Base-by-base conservation (phyloP, 1,284 basidiomycete genomes). In the Pterulicium gracile region DNA sequence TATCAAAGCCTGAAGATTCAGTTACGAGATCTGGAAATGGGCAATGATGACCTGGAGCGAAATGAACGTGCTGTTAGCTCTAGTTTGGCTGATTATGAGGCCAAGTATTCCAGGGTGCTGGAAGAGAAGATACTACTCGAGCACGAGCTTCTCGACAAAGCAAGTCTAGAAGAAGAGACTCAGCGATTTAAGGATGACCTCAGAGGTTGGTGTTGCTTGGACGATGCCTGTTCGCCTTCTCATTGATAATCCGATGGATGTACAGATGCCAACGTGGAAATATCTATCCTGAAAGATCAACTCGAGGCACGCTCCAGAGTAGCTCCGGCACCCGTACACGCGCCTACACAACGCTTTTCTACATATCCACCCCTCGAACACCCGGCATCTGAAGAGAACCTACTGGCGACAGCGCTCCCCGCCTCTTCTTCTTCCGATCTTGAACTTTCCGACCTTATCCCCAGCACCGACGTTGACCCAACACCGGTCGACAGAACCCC, bases 91-190 rank as follows among this genome's bases (percentile, higher is more conserved):
- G 96, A 98, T 63, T 74, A 92, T 58, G 95, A 98, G 67, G 72
- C 77, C 52, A 91, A 86, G 60, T 97, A 98, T 67, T 83, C 92
- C 53, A 79, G 82, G 50, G 87, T 88, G 1, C 72, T 98, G 44
- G 96, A 99, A 64, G 90, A 97, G 67, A 98, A 97, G 65, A 97
- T 96, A 43, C 66, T 98, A 40, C 73, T 98, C 24, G 96, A 99
- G 62, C 91, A 98, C 55, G 96, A 99, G 60, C 70, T 98, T n/a
- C 68, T 97, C 39, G 86, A 87, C 62, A 95, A 94, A 64, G 85
- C 89, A 2, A 81, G 75, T 51, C 61, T 97, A 27, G 93, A 98
- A 59, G 94, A 96, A 62, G 89, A 96, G 58, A 79, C 76, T 45
- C 96, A 98, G 64, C 75, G 96, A 39, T 63, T 96, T 48, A 93